phyloP scores from a whole-genome alignment of 2,329 filamentous ascomycete species.

The Colletotrichum aenigma region DNA sequence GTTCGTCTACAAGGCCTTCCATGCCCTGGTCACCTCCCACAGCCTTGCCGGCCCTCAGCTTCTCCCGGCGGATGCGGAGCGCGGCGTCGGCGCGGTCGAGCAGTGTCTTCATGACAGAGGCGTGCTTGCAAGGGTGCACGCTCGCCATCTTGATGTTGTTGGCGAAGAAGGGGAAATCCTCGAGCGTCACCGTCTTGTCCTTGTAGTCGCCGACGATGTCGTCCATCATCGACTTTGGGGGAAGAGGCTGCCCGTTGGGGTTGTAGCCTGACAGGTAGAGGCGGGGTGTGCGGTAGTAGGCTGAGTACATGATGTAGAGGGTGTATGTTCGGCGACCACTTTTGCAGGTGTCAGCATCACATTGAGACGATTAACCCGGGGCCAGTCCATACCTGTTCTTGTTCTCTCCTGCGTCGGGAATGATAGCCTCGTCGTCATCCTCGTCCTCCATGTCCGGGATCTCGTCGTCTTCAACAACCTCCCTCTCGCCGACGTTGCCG shows the following conservation, averaged over 20 bases:
- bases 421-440: slow-evolving; percentile 95
- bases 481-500: slow-evolving; percentile 80
- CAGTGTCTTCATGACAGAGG: slow-evolving; percentile 96
- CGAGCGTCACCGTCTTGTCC: slow-evolving; percentile 97
- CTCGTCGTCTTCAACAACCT: slow-evolving; percentile 77
- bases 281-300: slow-evolving; percentile 94
- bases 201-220: slow-evolving; percentile 97
- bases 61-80: slow-evolving; percentile 85
- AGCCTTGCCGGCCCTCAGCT: slow-evolving; percentile 68
- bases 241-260: slow-evolving; percentile 78
- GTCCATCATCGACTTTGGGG: slow-evolving; percentile 90
- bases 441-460: slow-evolving; percentile 99
- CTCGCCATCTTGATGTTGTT: slow-evolving; percentile 94
- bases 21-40: slow-evolving; percentile 63
- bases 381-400: slow-evolving; percentile 45
- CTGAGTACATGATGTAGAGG: slow-evolving; percentile 97
- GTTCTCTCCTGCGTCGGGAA: slow-evolving; percentile 69
- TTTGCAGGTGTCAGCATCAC: slow-evolving; percentile 20
- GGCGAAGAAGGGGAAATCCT: slow-evolving; percentile 95
- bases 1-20: slow-evolving; percentile 85
- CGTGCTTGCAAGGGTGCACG: slow-evolving; percentile 96
- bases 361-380: not conserved
- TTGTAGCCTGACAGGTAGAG: slow-evolving; percentile 93
- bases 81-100: slow-evolving; percentile 95
- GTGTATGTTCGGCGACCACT: slow-evolving; percentile 93